Evolutionary conservation across 2,329 filamentous ascomycete species (phyloP).

Genomic region (Grosmannia huntii): DNA sequence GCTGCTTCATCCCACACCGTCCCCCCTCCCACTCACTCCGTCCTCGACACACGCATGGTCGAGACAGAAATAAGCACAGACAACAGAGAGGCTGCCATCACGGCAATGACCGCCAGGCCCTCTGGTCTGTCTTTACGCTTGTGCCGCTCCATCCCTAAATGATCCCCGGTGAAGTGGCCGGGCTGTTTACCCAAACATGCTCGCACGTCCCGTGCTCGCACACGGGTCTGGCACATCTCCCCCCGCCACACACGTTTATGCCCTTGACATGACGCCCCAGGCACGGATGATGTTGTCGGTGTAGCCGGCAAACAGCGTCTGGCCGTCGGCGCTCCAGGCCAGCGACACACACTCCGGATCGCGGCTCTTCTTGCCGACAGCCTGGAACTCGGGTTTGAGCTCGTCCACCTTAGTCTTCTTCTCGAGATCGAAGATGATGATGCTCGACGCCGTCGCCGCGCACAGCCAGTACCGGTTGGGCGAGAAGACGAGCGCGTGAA

Average conservation of each 20-base stretch:
- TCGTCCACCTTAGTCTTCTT: slow-evolving; percentile 99
- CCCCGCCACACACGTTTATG: slow-evolving; percentile 34
- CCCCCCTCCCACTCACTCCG: background rate
- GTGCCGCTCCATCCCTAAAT: background rate
- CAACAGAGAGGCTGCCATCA: background rate
- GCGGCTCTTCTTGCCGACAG: slow-evolving; percentile 96
- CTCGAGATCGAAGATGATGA: slow-evolving; percentile 99
- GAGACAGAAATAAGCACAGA: background rate
- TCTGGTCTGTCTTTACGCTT: background rate
- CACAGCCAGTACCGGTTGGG: slow-evolving; percentile 99
- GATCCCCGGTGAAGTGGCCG: background rate
- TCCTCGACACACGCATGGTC: background rate
- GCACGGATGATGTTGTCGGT: slow-evolving; percentile 98
- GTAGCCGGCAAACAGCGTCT: slow-evolving; percentile 99
- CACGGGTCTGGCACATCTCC: background rate
- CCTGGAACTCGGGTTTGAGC: slow-evolving; percentile 95
- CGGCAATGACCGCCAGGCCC: background rate
- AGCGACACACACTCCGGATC: slow-evolving; percentile 96
- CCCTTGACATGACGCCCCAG: slow-evolving; percentile 95
- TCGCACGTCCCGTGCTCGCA: background rate
- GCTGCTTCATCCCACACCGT: background rate
- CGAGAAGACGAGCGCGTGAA: slow-evolving; percentile 99
- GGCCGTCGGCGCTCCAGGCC: slow-evolving; percentile 95
- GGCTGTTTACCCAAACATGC: background rate
- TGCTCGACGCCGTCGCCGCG: slow-evolving; percentile 90